Evolutionary conservation across 495 filamentous ascomycete genomes (phyloP), one percentile per base, ranked within the genome.

Genomic region (Penicillium atrosanguineum): DNA sequence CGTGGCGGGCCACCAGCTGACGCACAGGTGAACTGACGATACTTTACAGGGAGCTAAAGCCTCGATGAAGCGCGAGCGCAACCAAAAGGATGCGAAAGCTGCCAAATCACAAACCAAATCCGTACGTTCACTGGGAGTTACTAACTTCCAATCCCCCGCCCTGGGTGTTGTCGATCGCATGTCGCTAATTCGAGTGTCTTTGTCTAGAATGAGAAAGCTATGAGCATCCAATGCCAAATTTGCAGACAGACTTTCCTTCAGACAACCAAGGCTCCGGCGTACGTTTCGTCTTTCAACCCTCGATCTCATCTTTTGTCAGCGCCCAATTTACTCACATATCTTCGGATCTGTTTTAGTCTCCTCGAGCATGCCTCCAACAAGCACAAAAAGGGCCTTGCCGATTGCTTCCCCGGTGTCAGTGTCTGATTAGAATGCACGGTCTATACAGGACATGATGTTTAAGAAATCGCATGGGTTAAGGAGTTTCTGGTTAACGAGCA

Each of bases 181-280:
- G 19, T 44, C 15, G 16, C 40, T 46, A 12, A 31, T 23, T 16
- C 6, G 28, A 3, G 21, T 7, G 4, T 34, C 38, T 12, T 7
- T 15, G 6, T 59, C 8, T 40, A 66, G 63, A 67, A 67, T 44
- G 61, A 67, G 53, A 56, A 64, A 34, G 63, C 63, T 48, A 62
- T 61, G 61, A 67, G 1, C 55, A 67, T 67, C 34, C 55, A 59
- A 44, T 67, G 63, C 55, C 53, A 64, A 37, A 25, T 52, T 39
- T 67, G 63, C 63, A 51, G 40, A 26, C 63, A 67, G 48, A 67
- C 63, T 20, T 67, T 67, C 53, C 51, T 67, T 25, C 61, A 64
- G 55, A 67, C 63, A 23, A 67, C 63, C 44, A 67, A 67, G 50
- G 63, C 61, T 2, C 63, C 63, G 53, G 63, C 63, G 63, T 67